Evolutionary conservation across 495 filamentous ascomycete genomes (phyloP), one percentile per base, ranked within the genome.

Genomic region (Coniosporium apollinis): DNA sequence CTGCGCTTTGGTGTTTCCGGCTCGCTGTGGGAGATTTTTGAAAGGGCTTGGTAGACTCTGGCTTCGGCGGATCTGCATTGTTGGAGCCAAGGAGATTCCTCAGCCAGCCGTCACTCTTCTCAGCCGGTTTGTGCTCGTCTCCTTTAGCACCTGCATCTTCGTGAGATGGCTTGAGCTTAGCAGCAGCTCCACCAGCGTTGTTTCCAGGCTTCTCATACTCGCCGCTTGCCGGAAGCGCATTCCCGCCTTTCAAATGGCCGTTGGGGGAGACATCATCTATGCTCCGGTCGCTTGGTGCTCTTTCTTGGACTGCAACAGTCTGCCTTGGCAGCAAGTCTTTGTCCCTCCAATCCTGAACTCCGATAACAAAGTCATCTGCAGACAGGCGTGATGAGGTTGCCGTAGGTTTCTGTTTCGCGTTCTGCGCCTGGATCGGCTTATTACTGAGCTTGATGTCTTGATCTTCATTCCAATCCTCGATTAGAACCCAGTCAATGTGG

Each of bases 281-380:
- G n/a, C n/a, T n/a, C n/a, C n/a, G n/a, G n/a, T n/a, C n/a, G n/a
- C n/a, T n/a, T n/a, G n/a, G n/a, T n/a, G n/a, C n/a, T n/a, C n/a
- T n/a, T n/a, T n/a, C n/a, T n/a, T n/a, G n/a, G n/a, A n/a, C n/a
- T n/a, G n/a, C n/a, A n/a, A n/a, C n/a, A n/a, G 14, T 49, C 34
- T 24, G 37, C 36, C 19, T 45, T 33, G 7, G 56, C 41, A 20
- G 54, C 50, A 91, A 60, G 48, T 91, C 82, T 3, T 82, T 79
- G 48, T 92, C 84, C 37, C 83, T 73, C 84, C 84, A 92, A 45
- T 93, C 84, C 42, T 93, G 83, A 9, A 91, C 76, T 2, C 84
- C 84, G 50, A 91, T 93, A n/a, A 82, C 71, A 53, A 91, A 93
- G 35, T 69, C 74, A 56, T 86, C 82, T 5, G 58, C 64, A 28